Evolutionary conservation across 495 filamentous ascomycete genomes (phyloP), one percentile per base, ranked within the genome.

Genomic region (Hypoxylon cercidicola): DNA sequence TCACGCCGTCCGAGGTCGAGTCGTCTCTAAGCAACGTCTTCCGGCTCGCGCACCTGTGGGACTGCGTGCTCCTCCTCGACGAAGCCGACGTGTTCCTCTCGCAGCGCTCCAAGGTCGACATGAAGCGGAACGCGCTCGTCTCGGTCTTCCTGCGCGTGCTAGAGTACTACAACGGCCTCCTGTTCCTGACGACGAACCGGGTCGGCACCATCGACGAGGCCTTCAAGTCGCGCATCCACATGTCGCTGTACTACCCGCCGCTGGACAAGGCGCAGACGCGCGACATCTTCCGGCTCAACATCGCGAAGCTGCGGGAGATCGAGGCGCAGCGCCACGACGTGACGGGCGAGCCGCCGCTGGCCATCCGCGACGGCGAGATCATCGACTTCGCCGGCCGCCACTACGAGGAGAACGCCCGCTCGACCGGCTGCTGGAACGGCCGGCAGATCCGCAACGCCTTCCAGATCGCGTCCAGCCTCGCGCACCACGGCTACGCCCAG

Each of bases 271-370:
- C 87, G 68, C 93, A 93, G 45, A 91, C 89, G 75, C 86, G 85
- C 52, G 86, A 84, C 59, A 88, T 96, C 34, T 96, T 93, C 90
- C 88, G 86, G 75, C 85, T 90, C 77, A 94, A 96, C 69, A 75
- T 86, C 34, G 83, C 87, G 52, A 66, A 68, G 66, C 71, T 78
- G 40, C 58, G 75, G 72, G 82, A 82, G 15, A 82, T 85, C 66
- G 87, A 89, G 64, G 81, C 83, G 1, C 75, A 88, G 30, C 52
- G 64, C 2, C 58, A 58, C 47, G 47, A 51, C 47, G 66, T 72
- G 66, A 73, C 63, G 13, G 64, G 65, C 52, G 64, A 69, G 49
- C 70, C 62, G 7, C 13, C 37, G 11, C 69, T 78, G 5, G 46
- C 49, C 15, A 71, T 78, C 56, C 55, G 61, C 15, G 68, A 74